A percentile compares a stretch with the other conserved stretches of the same genome.
Conservation (phyloP, 1,284 basidiomycete genomes). For the Cystobasidium pallidum region DNA sequence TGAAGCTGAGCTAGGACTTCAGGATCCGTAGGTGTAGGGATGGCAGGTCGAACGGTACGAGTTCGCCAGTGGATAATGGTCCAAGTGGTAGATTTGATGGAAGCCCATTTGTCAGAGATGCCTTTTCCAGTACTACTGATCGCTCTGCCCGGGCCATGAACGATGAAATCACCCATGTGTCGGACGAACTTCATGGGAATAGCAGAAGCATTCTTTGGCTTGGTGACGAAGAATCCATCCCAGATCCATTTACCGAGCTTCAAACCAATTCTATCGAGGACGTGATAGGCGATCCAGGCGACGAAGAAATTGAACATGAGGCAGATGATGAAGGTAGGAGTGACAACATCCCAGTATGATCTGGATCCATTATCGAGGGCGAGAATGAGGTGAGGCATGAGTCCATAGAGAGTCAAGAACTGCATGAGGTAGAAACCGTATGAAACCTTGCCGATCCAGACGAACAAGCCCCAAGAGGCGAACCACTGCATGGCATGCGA, state of each 20-base stretch:
- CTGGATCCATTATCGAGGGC: conserved; percentile 54
- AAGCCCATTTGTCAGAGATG: conserved; percentile 40
- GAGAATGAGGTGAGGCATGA: conserved; percentile 58
- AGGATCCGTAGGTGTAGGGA: conserved; percentile 54
- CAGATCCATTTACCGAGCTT: conserved; percentile 57
- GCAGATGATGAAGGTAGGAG: conserved; percentile 56
- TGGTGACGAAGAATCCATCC: conserved; percentile 57
- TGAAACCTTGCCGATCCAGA: conserved; percentile 58
- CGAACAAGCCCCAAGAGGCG: conserved; percentile 56
- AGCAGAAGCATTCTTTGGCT: conserved; percentile 54
- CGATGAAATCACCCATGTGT: conserved; percentile 48
- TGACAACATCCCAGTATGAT: conserved; percentile 57
- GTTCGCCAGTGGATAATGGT: conserved; percentile 55
- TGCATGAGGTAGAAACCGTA: conserved; percentile 59
- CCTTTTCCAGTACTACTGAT: conserved; percentile 45
- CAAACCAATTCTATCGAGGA: conserved; percentile 55
- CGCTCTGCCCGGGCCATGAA: conserved; percentile 50
- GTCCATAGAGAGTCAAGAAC: conserved; percentile 57
- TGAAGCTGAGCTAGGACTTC: conserved; percentile 56
- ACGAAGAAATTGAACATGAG: conserved; percentile 57
- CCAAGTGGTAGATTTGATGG: conserved; percentile 46
- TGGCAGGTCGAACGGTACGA: conserved; percentile 52
- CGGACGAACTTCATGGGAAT: conserved; percentile 53
- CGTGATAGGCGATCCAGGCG: conserved; percentile 57
- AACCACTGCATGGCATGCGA: conserved; percentile 58